A percentile compares a stretch with the other conserved stretches of the same genome.
phyloP scores from a whole-genome alignment of 1,139 yeast species.

The Kodamaea alishanica region DNA sequence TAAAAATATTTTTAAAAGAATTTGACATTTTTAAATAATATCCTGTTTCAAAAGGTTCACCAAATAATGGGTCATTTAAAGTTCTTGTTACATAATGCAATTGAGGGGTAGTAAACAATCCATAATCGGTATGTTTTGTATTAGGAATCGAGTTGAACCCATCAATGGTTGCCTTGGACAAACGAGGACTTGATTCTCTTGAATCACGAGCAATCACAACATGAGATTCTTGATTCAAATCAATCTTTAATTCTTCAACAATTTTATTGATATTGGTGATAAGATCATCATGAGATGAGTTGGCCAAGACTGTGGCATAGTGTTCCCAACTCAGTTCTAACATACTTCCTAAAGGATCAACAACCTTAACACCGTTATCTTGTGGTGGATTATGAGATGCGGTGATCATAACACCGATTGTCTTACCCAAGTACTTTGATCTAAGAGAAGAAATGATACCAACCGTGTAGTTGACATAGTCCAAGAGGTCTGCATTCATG shows the following conservation, averaged over 20 bases:
- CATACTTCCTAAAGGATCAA: slow-evolving; percentile 95
- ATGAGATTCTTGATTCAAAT: slow-evolving; percentile 32
- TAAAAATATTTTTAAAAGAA: slow-evolving; percentile 33
- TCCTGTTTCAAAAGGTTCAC: slow-evolving; percentile 62
- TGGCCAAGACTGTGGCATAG: slow-evolving; percentile 77
- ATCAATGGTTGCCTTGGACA: slow-evolving; percentile 61
- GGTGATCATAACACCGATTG: slow-evolving; percentile 90
- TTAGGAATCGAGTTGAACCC: slow-evolving; percentile 54
- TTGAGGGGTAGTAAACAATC: slow-evolving; percentile 88
- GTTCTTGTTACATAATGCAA: slow-evolving; percentile 82
- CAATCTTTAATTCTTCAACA: slow-evolving; percentile 35
- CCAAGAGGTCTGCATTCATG: slow-evolving; percentile 64
- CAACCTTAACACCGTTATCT: slow-evolving; percentile 94
- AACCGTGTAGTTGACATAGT: slow-evolving; percentile 80
- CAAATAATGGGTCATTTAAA: slow-evolving; percentile 60
- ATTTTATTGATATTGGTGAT: slow-evolving; percentile 25
- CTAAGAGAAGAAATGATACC: slow-evolving; percentile 81
- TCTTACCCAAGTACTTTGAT: slow-evolving; percentile 60
- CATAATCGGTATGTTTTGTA: slow-evolving; percentile 53
- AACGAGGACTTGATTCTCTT: slow-evolving; percentile 70
- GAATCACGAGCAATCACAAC: slow-evolving; percentile 68
- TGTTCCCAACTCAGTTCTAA: slow-evolving; percentile 80
- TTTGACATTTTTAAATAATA: slow-evolving; percentile 63
- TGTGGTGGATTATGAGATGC: slow-evolving; percentile 95
- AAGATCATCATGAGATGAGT: slow-evolving; percentile 47